Percentiles rank a stretch among this genome's conserved stretches.
phyloP scores from a whole-genome alignment of 148 eudicot genomes.

The Bassia scoparia region DNA sequence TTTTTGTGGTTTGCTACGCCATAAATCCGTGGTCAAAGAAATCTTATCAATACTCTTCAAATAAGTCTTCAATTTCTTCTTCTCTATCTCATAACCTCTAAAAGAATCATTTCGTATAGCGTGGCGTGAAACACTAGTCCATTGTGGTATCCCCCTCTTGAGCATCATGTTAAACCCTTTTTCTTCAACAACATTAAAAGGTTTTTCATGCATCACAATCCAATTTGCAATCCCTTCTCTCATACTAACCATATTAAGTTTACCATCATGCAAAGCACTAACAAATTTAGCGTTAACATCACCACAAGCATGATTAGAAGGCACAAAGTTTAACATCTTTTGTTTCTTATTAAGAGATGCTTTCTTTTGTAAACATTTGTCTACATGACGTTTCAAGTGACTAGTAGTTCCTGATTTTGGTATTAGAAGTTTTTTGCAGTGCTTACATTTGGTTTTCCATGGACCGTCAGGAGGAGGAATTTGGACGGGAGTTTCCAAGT shows the following conservation, averaged over 20 bases:
- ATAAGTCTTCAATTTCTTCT: constrained; percentile 6
- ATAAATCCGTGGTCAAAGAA: constrained; percentile 14
- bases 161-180: constrained; percentile 11
- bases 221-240: background rate
- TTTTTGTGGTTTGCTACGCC: background rate
- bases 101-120: constrained; percentile 3
- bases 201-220: background rate
- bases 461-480: background rate
- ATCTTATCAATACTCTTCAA: constrained; percentile 3
- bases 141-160: constrained; percentile 11
- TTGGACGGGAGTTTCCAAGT: background rate
- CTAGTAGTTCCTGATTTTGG: background rate
- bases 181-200: background rate
- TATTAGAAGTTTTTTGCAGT: background rate
- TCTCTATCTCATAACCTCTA: constrained; percentile 15
- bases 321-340: background rate
- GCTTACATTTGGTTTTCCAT: background rate
- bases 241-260: background rate
- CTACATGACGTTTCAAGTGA: background rate
- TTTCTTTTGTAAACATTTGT: background rate
- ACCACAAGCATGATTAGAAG: background rate
- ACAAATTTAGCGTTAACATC: background rate
- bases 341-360: background rate
- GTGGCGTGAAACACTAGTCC: constrained; percentile 8
- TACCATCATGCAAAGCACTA: background rate